Evolutionary conservation across 495 filamentous ascomycete species (phyloP), one percentile per base, ranked within the genome.

Genomic region (Penicillium ochrochloron): DNA sequence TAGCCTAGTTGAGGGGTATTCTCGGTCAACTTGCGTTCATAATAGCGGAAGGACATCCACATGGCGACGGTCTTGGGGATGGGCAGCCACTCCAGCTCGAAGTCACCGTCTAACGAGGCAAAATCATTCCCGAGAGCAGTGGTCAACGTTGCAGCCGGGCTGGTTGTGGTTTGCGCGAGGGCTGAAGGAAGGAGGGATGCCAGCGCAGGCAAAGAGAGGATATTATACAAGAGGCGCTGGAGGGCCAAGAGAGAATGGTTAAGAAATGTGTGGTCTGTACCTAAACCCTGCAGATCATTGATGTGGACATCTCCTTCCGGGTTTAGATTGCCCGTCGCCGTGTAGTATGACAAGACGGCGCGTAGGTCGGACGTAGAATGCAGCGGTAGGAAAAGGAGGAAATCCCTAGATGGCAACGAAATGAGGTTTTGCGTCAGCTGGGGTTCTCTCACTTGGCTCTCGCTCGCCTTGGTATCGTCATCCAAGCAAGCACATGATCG

Each of bases 281-380:
- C 96, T 94, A 96, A 83, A 79, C 93, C 90, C 83, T 96, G 86
- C 68, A 95, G 84, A 74, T 95, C 92, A 79, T 95, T 92, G 80
- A 99, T 88, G 66, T 91, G 83, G 66, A 95, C 94, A 83, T 99
- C 95, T 72, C 95, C 95, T 84, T 99, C 95, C 60, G 91, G 80
- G 75, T 93, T 97, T 72, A 99, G 83, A 76, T 90, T 94, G 71
- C 96, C 88, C 67, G 95, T 91, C 25, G 92, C 90, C 39, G 90
- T 89, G 77, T 96, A 99, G 78, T 97, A 98, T 59, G 92, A 92
- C 61, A 97, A 82, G 42, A 97, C 91, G 56, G 92, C 89, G 71
- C 86, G 87, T n/a, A 99, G 81, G 65, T 89, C 86, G 41, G 91
- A 86, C 50, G 77, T 66, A 27, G 83, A 84, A 51, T 85, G 81